These are phyloP conservation scores for Rhodosporidiobolus sp. DNA, from an alignment of 768 basidiomycete genomes.

Conservation along the genomic window DNA sequence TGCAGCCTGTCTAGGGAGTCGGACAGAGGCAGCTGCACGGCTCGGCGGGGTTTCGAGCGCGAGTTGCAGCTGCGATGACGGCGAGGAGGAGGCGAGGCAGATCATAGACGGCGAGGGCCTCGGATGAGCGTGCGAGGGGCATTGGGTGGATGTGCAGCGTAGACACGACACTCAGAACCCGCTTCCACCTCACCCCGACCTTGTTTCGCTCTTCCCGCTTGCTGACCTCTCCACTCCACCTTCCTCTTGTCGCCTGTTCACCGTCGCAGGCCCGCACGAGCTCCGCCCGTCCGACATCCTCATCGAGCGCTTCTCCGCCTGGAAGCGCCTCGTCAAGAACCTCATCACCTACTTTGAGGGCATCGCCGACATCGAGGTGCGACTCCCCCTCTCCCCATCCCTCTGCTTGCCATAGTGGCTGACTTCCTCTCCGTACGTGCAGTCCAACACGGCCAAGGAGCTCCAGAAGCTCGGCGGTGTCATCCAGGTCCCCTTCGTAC, in stretches of 20 bases:
- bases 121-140: too few species aligned
- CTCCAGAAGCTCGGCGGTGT: constrained; percentile 89
- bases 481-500: constrained; percentile 87
- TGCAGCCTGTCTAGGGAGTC: too few species aligned
- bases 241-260: constrained; percentile 47
- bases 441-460: constrained; percentile 84
- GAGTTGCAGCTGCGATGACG: too few species aligned
- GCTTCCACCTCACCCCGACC: too few species aligned
- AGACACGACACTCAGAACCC: too few species aligned
- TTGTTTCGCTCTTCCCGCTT: too few species aligned
- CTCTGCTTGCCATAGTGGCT: neutral
- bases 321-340: constrained; percentile 44
- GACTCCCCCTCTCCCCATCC: neutral
- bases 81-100: too few species aligned
- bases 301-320: constrained; percentile 64
- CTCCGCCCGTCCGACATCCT: constrained; percentile 90
- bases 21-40: too few species aligned
- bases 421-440: neutral
- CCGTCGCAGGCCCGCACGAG: constrained; percentile 51
- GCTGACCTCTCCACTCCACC: neutral
- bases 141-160: too few species aligned
- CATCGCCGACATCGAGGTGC: constrained; percentile 73
- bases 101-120: too few species aligned
- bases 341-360: constrained; percentile 48
- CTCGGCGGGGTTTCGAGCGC: too few species aligned